Percentiles rank a stretch among this genome's conserved stretches.
Evolutionary conservation across 495 filamentous ascomycete species (phyloP).

Genomic region (Bacidia rubella): DNA sequence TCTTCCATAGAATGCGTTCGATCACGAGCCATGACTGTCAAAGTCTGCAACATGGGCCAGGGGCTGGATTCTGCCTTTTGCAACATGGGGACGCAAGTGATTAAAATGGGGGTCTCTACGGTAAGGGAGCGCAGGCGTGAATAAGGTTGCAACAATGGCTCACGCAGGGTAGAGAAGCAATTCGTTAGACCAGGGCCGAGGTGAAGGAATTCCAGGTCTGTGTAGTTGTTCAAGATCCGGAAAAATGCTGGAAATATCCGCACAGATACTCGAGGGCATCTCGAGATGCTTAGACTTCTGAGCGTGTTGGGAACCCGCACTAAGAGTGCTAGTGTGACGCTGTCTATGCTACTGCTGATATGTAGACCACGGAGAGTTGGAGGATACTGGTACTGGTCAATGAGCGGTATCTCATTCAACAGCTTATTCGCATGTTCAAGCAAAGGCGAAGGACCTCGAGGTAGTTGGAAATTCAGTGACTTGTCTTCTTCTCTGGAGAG

Average conservation of each 20-base stretch:
- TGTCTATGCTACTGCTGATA: constrained; percentile 6
- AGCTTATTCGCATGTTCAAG: too few species aligned
- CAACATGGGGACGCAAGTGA: too few species aligned
- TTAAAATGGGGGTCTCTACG: neutral
- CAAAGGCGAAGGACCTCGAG: too few species aligned
- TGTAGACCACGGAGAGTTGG: constrained; percentile 5
- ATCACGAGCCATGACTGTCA: neutral
- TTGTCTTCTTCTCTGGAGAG: too few species aligned
- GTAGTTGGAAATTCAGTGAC: too few species aligned
- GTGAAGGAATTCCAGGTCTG: neutral
- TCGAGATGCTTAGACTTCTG: constrained; percentile 3
- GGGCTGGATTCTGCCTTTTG: too few species aligned
- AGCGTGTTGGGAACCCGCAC: neutral
- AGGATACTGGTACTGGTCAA: constrained; percentile 1
- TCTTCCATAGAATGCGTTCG: neutral
- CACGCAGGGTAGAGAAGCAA: neutral
- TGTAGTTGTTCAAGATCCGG: neutral
- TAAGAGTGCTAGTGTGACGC: neutral
- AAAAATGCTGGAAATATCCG: neutral
- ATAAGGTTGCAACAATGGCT: neutral
- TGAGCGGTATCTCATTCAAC: neutral
- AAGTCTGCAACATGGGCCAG: neutral
- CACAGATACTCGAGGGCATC: neutral
- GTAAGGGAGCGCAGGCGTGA: neutral
- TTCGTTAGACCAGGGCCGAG: neutral